Evolutionary conservation across 73 alveolate genomes (phyloP), one percentile per base, ranked within the genome.

Genomic region (Durusdinium trenchii): DNA sequence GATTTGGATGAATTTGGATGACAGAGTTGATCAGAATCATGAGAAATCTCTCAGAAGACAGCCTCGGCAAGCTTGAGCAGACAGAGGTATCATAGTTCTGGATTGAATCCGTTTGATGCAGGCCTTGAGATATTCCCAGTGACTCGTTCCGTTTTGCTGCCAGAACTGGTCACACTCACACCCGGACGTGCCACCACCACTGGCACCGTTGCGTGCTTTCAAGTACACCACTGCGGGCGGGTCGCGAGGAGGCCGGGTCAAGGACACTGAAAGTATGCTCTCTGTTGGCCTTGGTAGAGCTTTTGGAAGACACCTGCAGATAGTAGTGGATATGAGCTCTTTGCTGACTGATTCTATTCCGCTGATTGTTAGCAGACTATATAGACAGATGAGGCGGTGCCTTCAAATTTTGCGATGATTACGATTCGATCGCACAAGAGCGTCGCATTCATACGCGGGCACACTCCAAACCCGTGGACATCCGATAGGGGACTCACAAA

Each of bases 201-300:
- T 71, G 35, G 96, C 96, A 23, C 96, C 96, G 2, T 73, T 90
- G 86, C 86, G 96, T 3, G 96, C 96, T 40, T 90, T 90, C 96
- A 90, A 90, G 81, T 90, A 90, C 51, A 90, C 96, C 45, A 10
- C 96, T 23, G 96, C 96, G 3, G 96, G 96, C 36, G 96, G 96
- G 40, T 90, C 96, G 28, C 96, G 96, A 6, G 96, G 87, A 90
- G 96, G 96, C n/a, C n/a, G n/a, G n/a, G n/a, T n/a, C n/a, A n/a
- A n/a, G n/a, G n/a, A n/a, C n/a, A n/a, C n/a, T n/a, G n/a, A n/a
- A n/a, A n/a, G n/a, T n/a, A n/a, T n/a, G n/a, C n/a, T n/a, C n/a
- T n/a, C n/a, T n/a, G n/a, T n/a, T n/a, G n/a, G n/a, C n/a, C n/a
- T n/a, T n/a, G n/a, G n/a, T n/a, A n/a, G n/a, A n/a, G n/a, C n/a